Evolutionary conservation across 1,139 yeast genomes (phyloP).

Genomic region (Saccharomyces hybrid): DNA sequence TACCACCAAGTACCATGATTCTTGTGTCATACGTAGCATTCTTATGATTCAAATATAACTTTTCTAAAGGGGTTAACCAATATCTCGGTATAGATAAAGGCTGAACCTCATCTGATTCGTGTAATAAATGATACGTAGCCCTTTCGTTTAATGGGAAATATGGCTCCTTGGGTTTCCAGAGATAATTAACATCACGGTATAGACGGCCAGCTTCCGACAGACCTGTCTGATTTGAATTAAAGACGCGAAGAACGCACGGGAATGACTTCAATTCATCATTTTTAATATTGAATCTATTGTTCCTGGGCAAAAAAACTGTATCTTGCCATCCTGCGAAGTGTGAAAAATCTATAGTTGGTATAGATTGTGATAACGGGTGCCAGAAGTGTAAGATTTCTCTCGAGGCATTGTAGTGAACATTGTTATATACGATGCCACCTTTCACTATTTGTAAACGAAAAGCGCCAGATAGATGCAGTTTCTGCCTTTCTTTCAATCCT

Average conservation of each 20-base stretch:
- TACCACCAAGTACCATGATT: conserved; percentile 51
- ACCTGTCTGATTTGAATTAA: conserved; percentile 12
- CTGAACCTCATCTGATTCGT: conserved; percentile 25
- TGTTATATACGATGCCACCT: conserved; percentile 53
- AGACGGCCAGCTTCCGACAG: conserved; percentile 12
- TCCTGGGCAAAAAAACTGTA: conserved; percentile 31
- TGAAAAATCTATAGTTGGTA: conserved; percentile 45
- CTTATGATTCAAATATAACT: conserved; percentile 14
- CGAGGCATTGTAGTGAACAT: conserved; percentile 43
- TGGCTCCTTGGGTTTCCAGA: conserved; percentile 19
- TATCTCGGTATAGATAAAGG: conserved; percentile 20
- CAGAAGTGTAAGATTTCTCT: conserved; percentile 34
- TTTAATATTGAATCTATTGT: conserved; percentile 7
- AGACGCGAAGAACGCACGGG: conserved; percentile 20
- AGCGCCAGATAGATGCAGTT: conserved; percentile 52
- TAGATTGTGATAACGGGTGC: conserved; percentile 48
- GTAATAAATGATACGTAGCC: conserved; percentile 23
- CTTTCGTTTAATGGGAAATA: conserved; percentile 4
- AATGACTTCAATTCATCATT: conserved; percentile 13
- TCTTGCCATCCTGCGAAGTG: conserved; percentile 31
- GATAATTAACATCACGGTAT: conserved; percentile 15
- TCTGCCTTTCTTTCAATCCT: conserved; percentile 34
- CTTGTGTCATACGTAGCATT: conserved; percentile 25
- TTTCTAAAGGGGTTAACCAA: conserved; percentile 21
- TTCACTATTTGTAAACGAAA: conserved; percentile 44